phyloP scores from a whole-genome alignment of 129 eudicot species.

The Silybum marianum region DNA sequence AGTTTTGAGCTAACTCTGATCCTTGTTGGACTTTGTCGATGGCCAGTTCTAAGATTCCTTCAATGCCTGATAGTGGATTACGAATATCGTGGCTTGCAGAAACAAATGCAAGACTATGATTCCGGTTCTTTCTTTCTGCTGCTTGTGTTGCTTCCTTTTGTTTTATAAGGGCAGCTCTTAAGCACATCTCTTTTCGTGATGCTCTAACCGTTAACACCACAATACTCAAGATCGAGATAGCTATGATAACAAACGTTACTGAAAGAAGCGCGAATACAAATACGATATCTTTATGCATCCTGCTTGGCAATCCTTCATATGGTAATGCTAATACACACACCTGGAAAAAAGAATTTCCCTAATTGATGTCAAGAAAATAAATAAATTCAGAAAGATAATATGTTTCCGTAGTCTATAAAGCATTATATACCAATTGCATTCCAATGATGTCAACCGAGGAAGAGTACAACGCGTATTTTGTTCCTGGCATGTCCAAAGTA shows the following conservation, averaged over 20 bases:
- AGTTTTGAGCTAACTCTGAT: constrained; percentile 46
- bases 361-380: background rate
- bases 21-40: constrained; percentile 23
- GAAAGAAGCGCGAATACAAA: constrained; percentile 33
- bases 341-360: constrained; percentile 32
- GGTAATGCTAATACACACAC: constrained; percentile 52
- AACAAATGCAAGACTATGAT: constrained; percentile 62
- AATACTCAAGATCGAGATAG: constrained; percentile 17
- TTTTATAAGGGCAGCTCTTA: constrained; percentile 53
- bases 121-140: constrained; percentile 63
- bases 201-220: constrained; percentile 32
- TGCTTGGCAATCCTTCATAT: constrained; percentile 30
- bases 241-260: constrained; percentile 10
- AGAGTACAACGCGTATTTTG: constrained; percentile 40
- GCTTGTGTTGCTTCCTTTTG: constrained; percentile 61
- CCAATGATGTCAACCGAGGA: constrained; percentile 49
- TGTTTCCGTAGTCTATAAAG: background rate
- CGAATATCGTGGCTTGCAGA: constrained; percentile 80
- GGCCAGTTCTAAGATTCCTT: constrained; percentile 51
- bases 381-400: background rate
- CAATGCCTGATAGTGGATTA: constrained; percentile 58
- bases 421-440: constrained; percentile 39
- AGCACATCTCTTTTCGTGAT: constrained; percentile 44
- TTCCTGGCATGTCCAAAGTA: constrained; percentile 29
- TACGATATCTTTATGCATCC: constrained; percentile 32